These are phyloP conservation scores for Prunus kanzakura DNA, from an alignment of 306 rosid species.

Conservation along the genomic window DNA sequence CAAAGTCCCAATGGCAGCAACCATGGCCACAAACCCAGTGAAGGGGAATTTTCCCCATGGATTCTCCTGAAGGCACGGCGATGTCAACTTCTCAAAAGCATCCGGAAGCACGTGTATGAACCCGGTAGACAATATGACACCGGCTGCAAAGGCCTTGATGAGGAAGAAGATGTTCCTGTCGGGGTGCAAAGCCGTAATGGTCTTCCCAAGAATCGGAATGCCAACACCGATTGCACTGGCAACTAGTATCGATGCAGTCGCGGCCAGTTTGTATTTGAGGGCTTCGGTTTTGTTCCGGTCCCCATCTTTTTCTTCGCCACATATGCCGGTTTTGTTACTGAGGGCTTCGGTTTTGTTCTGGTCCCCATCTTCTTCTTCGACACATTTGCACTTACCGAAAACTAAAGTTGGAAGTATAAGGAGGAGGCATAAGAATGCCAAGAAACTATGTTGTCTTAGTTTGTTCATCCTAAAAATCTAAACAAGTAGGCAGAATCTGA, in stretches of 20 bases:
- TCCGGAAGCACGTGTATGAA: conserved; percentile 80
- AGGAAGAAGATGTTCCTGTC: conserved; percentile 55
- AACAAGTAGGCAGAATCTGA: too few relatives aligned
- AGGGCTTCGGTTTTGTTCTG: conserved; percentile 30
- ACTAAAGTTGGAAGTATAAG: conserved; percentile 20
- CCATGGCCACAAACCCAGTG: conserved; percentile 84
- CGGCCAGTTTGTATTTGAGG: conserved; percentile 40
- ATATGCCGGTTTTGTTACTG: background rate
- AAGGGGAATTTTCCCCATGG: conserved; percentile 73
- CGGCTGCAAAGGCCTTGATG: conserved; percentile 74
- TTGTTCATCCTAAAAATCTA: background rate
- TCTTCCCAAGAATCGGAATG: conserved; percentile 58
- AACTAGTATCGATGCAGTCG: conserved; percentile 44
- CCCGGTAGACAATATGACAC: conserved; percentile 70
- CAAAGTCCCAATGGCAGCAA: conserved; percentile 30
- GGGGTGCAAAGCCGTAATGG: conserved; percentile 52
- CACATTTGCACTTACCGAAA: conserved; percentile 42
- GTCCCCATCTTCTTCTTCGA: background rate
- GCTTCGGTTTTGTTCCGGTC: conserved; percentile 28
- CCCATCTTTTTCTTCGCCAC: conserved; percentile 20
- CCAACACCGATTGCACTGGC: conserved; percentile 59
- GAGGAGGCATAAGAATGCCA: background rate
- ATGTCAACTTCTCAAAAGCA: conserved; percentile 47
- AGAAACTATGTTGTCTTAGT: background rate
- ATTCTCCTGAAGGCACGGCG: conserved; percentile 39